Conservation (phyloP, 2,329 filamentous ascomycete genomes). For the Ophiostoma triangulosporum region DNA sequence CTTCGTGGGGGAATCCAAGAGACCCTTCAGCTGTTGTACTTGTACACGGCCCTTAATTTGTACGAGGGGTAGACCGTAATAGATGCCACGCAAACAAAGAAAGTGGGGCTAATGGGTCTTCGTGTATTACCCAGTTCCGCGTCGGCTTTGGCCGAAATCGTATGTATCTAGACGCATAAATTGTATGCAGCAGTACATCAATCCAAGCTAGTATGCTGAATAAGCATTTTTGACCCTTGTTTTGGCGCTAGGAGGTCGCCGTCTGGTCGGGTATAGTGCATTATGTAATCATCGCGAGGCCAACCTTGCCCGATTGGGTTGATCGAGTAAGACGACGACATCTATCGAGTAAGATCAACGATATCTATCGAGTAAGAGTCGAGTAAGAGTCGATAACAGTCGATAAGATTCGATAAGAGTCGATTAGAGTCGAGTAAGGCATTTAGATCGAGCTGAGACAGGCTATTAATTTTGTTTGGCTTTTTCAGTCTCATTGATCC, state of each 20-base stretch:
- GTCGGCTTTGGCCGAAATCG: background rate
- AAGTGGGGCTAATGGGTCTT: too few relatives aligned
- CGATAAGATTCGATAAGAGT: too few relatives aligned
- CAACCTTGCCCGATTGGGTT: conserved; percentile 16
- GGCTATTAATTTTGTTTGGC: too few relatives aligned
- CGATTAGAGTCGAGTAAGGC: too few relatives aligned
- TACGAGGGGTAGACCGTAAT: too few relatives aligned
- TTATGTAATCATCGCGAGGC: background rate
- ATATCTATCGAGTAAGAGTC: conserved; percentile 18
- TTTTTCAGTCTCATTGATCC: too few relatives aligned
- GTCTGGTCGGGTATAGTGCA: background rate
- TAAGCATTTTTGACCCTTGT: background rate
- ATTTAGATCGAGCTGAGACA: too few relatives aligned
- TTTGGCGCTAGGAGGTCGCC: background rate
- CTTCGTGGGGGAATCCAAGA: too few relatives aligned
- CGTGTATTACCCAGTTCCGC: background rate
- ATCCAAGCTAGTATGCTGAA: background rate
- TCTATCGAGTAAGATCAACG: too few relatives aligned
- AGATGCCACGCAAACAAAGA: too few relatives aligned
- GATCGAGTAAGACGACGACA: conserved; percentile 27
- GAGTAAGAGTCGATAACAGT: conserved; percentile 26
- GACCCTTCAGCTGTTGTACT: too few relatives aligned
- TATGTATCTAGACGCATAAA: background rate
- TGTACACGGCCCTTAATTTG: too few relatives aligned
- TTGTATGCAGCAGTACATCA: background rate